phyloP scores from a whole-genome alignment of 495 filamentous ascomycete genomes.

The Daldinia concentrica region DNA sequence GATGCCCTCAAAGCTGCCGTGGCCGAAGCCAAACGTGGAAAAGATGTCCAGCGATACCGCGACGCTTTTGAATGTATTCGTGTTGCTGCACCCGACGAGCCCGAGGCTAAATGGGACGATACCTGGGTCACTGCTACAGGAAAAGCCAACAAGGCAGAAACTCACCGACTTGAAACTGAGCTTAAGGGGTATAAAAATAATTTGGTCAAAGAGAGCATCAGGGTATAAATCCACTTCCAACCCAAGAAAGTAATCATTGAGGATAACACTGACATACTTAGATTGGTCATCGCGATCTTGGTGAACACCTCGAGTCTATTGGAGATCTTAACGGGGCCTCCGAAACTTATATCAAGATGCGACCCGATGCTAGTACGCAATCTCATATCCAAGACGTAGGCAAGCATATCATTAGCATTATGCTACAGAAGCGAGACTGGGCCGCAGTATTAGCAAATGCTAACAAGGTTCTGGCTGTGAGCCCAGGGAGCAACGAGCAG shows the following conservation, averaged over 20 bases:
- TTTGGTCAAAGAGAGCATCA: conserved; percentile 94
- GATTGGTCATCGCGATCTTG: conserved; percentile 61
- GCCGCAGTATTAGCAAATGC: conserved; percentile 69
- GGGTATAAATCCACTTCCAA: conserved; percentile 63
- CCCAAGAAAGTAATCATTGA: neutral
- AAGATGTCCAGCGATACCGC: conserved; percentile 76
- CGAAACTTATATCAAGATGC: conserved; percentile 57
- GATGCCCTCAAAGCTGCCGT: conserved; percentile 86
- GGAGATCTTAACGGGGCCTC: conserved; percentile 53
- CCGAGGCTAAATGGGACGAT: conserved; percentile 70
- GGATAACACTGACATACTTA: conserved; percentile 28
- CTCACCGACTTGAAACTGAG: conserved; percentile 78
- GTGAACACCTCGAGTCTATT: conserved; percentile 55
- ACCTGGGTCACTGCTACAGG: conserved; percentile 74
- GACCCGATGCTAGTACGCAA: conserved; percentile 56
- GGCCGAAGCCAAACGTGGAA: conserved; percentile 77
- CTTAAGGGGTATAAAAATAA: conserved; percentile 97
- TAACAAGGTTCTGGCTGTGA: conserved; percentile 67
- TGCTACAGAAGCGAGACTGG: conserved; percentile 59
- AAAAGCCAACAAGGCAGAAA: conserved; percentile 70
- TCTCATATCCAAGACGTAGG: conserved; percentile 56
- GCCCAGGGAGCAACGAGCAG: conserved; percentile 66
- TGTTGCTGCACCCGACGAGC: conserved; percentile 70
- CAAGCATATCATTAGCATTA: conserved; percentile 54
- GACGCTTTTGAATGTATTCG: conserved; percentile 71